Base-by-base conservation (phyloP, 495 filamentous ascomycete species). In the Aspergillus nanangensis region DNA sequence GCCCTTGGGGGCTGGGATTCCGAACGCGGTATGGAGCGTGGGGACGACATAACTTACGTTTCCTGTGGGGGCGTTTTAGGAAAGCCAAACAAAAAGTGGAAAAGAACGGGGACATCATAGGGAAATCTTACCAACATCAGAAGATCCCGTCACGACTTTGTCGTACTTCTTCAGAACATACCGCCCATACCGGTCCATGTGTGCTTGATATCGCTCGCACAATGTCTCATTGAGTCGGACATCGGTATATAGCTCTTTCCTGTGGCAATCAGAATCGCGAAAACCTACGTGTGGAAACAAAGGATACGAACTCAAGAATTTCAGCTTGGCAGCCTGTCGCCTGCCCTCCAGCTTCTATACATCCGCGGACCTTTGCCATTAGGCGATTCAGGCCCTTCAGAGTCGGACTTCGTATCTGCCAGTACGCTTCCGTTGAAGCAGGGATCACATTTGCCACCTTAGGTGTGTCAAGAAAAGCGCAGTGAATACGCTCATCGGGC, bases 11-110 rank as follows among this genome's bases (percentile, higher is more conserved):
- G 56, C 51, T 0, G 61, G 62, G 36, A 88, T 84, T 3, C 63
- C 65, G 48, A 86, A 85, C 33, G 76, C 74, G 1, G 73, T 67
- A 47, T 72, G 79, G n/a, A 88, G 51, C 25, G 77, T 82, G 17
- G 83, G 84, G 51, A 83, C 71, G 1, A 75, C 71, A 52, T 85
- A 76, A 55, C 78, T 82, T 47, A 88, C 71, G 53, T 87, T 76
- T 0, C 82, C 83, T 72, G 35, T 22, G 7, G 11, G 15, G 14
- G 33, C 20, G 1, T 3, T 17, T 24, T 8, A 15, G 14, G 31
- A 18, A 37, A 29, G 7, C 5, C 7, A 29, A 29, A 29, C 25
- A 29, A 5, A 29, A 2, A 15, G 9, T 4, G 4, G 17, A 14
- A 27, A 18, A 67, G n/a, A n/a, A n/a, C n/a, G n/a, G n/a, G n/a